Conservation (phyloP, 2,329 filamentous ascomycete species). For the Paecilomyces variotii region DNA sequence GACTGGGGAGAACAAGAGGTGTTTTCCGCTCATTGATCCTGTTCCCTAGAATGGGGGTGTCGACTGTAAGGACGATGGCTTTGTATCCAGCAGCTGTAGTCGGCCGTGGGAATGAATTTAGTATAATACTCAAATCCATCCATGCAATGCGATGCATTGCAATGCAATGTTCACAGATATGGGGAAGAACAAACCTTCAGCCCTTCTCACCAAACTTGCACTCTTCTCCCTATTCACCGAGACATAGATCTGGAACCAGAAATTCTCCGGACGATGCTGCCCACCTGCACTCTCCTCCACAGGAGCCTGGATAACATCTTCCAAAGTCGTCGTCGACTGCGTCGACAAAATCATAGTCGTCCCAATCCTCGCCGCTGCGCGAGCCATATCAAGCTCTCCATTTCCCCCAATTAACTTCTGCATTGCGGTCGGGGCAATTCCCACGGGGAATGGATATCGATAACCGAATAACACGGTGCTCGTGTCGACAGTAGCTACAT, state of each 20-base stretch:
- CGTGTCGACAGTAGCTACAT: constrained; percentile 30
- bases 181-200: constrained; percentile 18
- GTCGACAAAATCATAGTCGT: constrained; percentile 38
- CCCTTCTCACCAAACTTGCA: constrained; percentile 27
- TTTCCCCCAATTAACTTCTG: constrained; percentile 43
- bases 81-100: constrained; percentile 34
- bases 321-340: constrained; percentile 34
- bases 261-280: constrained; percentile 23
- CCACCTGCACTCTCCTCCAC: constrained; percentile 9
- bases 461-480: constrained; percentile 35
- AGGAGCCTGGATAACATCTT: constrained; percentile 29
- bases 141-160: too few species aligned
- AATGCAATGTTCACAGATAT: not conserved
- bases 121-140: not conserved
- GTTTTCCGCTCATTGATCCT: not conserved
- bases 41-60: constrained; percentile 42
- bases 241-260: constrained; percentile 38
- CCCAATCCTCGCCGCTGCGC: constrained; percentile 31
- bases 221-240: constrained; percentile 39
- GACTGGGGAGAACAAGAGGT: not conserved
- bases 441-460: constrained; percentile 37
- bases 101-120: not conserved
- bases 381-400: constrained; percentile 41
- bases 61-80: constrained; percentile 46
- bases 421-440: constrained; percentile 44